A percentile compares a stretch with the other conserved stretches of the same genome.
These are phyloP conservation scores for Cladosporium sp. DNA, from an alignment of 2,329 filamentous ascomycete genomes.

Conservation along the genomic window DNA sequence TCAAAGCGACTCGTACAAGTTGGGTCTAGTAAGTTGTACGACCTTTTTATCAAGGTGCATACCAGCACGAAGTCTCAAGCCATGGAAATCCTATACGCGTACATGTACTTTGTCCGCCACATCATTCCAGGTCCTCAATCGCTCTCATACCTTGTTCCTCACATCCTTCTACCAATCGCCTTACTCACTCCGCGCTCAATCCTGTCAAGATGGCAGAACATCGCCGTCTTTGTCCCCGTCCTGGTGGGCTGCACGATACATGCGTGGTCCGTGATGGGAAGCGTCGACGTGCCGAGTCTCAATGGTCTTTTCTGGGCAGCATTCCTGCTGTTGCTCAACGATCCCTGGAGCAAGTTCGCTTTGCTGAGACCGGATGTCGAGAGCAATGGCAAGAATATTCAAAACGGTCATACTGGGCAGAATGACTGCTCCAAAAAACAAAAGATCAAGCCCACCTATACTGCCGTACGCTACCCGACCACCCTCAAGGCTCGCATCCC, in stretches of 20 bases:
- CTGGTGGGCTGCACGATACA: slow-evolving; percentile 28
- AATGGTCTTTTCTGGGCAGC: slow-evolving; percentile 30
- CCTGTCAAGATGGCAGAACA: slow-evolving; percentile 28
- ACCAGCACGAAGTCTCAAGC: not conserved
- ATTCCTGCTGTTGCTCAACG: slow-evolving; percentile 30
- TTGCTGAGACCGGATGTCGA: slow-evolving; percentile 3
- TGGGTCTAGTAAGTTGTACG: not conserved
- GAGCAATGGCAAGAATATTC: not conserved
- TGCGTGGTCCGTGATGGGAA: slow-evolving; percentile 32
- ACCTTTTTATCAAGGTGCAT: not conserved
- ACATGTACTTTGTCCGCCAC: slow-evolving; percentile 27
- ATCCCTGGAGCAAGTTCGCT: slow-evolving; percentile 30
- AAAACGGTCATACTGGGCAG: not conserved
- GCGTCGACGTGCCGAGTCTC: slow-evolving; percentile 33
- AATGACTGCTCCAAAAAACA: not conserved
- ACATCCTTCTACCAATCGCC: slow-evolving; percentile 28
- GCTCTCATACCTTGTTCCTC: slow-evolving; percentile 31
- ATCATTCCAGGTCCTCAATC: slow-evolving; percentile 33
- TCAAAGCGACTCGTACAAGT: not conserved
- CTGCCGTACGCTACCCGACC: slow-evolving; percentile 25
- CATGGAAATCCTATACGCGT: slow-evolving; percentile 16
- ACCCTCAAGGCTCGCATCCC: slow-evolving; percentile 25
- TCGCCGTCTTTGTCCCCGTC: slow-evolving; percentile 28
- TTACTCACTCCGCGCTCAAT: slow-evolving; percentile 29
- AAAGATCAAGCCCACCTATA: slow-evolving; percentile 17